phyloP scores from a whole-genome alignment of 2,329 filamentous ascomycete genomes.

The Scytalidium lignicola region DNA sequence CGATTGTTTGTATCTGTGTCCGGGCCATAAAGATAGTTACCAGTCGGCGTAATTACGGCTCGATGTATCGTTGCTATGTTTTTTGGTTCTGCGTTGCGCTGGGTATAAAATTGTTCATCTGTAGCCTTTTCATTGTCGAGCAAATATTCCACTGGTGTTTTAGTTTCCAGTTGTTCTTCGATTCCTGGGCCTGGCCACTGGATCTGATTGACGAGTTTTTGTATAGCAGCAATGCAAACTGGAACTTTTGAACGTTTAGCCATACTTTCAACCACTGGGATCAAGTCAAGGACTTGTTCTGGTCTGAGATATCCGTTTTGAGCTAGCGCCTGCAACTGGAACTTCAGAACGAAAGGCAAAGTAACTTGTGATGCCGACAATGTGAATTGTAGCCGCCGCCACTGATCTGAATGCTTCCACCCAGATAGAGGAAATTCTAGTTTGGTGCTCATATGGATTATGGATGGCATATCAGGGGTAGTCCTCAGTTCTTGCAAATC shows the following conservation, averaged over 20 bases:
- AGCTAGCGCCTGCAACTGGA: slow-evolving; percentile 59
- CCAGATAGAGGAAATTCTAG: background rate
- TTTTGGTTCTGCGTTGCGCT: background rate
- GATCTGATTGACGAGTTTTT: slow-evolving; percentile 46
- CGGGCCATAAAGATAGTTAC: slow-evolving; percentile 52
- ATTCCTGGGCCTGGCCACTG: slow-evolving; percentile 48
- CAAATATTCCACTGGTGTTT: slow-evolving; percentile 37
- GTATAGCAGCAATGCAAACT: slow-evolving; percentile 49
- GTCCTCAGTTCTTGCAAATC: slow-evolving; percentile 17
- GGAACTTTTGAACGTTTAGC: slow-evolving; percentile 25
- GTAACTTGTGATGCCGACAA: background rate
- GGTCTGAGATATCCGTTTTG: slow-evolving; percentile 60
- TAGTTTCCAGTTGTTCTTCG: slow-evolving; percentile 37
- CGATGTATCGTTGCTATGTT: slow-evolving; percentile 22
- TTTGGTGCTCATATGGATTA: slow-evolving; percentile 19
- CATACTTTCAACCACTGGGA: slow-evolving; percentile 32
- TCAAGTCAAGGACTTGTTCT: slow-evolving; percentile 39
- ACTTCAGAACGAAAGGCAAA: slow-evolving; percentile 50
- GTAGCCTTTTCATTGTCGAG: slow-evolving; percentile 31
- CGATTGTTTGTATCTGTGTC: slow-evolving; percentile 65
- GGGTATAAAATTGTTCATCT: background rate
- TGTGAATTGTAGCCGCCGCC: slow-evolving; percentile 8
- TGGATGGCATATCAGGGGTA: slow-evolving; percentile 26
- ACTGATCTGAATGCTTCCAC: slow-evolving; percentile 9
- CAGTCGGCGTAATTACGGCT: slow-evolving; percentile 50